Evolutionary conservation across 1,284 basidiomycete genomes (phyloP).

Genomic region (Trametes versicolor): DNA sequence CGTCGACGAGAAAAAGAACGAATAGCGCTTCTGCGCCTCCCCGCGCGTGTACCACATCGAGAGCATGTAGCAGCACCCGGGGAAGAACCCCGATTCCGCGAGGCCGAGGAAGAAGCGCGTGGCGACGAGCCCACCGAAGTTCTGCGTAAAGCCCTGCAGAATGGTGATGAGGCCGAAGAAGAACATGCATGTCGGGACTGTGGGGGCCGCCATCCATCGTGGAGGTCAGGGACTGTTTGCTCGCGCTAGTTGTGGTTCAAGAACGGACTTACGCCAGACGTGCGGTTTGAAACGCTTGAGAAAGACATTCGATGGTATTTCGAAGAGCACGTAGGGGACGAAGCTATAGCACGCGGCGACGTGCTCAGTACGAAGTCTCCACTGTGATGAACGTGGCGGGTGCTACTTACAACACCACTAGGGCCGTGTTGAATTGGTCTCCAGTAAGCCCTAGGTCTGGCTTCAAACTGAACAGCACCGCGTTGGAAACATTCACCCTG

Average conservation of each 20-base stretch:
- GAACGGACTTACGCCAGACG: slow-evolving; percentile 41
- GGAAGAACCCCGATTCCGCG: slow-evolving; percentile 45
- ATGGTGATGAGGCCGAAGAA: slow-evolving; percentile 48
- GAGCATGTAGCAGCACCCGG: slow-evolving; percentile 49
- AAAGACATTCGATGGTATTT: slow-evolving; percentile 46
- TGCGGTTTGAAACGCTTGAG: slow-evolving; percentile 46
- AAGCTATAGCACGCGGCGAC: slow-evolving; percentile 34
- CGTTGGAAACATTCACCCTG: slow-evolving; percentile 47
- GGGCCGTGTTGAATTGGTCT: slow-evolving; percentile 42
- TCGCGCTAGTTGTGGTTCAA: background rate
- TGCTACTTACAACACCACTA: slow-evolving; percentile 43
- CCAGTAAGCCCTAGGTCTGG: slow-evolving; percentile 40
- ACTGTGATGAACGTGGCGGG: background rate
- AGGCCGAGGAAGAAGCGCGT: slow-evolving; percentile 52
- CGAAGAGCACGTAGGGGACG: slow-evolving; percentile 45
- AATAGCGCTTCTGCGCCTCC: slow-evolving; percentile 50
- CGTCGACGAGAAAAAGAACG: slow-evolving; percentile 50
- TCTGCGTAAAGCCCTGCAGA: slow-evolving; percentile 48
- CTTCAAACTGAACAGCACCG: slow-evolving; percentile 42
- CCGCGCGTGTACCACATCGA: slow-evolving; percentile 50
- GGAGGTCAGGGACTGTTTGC: background rate
- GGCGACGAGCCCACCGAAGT: slow-evolving; percentile 48
- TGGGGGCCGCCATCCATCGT: background rate
- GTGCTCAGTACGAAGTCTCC: background rate
- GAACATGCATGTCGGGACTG: slow-evolving; percentile 47